These are phyloP conservation scores for Caloboletus inedulis DNA, from an alignment of 1,284 basidiomycete genomes.

Conservation along the genomic window DNA sequence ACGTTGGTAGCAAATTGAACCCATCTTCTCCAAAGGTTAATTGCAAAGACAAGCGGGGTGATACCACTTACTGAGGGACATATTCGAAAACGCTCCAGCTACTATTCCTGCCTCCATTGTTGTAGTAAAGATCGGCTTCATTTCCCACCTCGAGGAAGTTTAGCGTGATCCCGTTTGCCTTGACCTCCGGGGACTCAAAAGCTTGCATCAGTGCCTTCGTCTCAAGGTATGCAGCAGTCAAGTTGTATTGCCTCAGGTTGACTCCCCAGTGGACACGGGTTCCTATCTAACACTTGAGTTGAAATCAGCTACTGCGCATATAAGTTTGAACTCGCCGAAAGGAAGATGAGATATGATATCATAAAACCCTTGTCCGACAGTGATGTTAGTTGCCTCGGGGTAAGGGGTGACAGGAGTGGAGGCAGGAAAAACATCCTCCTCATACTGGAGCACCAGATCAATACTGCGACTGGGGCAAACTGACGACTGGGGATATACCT, in stretches of 20 bases:
- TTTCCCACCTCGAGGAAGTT: conserved; percentile 63
- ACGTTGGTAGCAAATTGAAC: conserved; percentile 32
- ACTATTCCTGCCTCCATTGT: conserved; percentile 45
- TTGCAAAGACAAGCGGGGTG: not conserved
- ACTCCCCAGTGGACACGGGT: conserved; percentile 71
- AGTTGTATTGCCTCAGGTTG: conserved; percentile 56
- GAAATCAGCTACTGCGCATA: not conserved
- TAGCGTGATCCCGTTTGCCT: conserved; percentile 44
- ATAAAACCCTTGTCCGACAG: conserved; percentile 61
- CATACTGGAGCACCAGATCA: conserved; percentile 13
- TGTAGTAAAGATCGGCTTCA: conserved; percentile 57
- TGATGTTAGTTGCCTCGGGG: conserved; percentile 57
- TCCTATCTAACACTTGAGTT: conserved; percentile 29
- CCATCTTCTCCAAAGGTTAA: conserved; percentile 31
- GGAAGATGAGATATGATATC: conserved; percentile 54
- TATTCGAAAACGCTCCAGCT: conserved; percentile 51
- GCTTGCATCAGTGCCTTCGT: conserved; percentile 53
- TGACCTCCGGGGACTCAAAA: conserved; percentile 46
- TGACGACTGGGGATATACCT: conserved; percentile 32
- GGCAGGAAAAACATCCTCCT: conserved; percentile 44
- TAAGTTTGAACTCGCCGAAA: conserved; percentile 32
- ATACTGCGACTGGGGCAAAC: not conserved
- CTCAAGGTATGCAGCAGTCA: conserved; percentile 58
- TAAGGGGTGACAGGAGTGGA: conserved; percentile 51
- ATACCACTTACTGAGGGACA: conserved; percentile 46